Conservation (phyloP, 441 rosid species). For the Populus hybrid region DNA sequence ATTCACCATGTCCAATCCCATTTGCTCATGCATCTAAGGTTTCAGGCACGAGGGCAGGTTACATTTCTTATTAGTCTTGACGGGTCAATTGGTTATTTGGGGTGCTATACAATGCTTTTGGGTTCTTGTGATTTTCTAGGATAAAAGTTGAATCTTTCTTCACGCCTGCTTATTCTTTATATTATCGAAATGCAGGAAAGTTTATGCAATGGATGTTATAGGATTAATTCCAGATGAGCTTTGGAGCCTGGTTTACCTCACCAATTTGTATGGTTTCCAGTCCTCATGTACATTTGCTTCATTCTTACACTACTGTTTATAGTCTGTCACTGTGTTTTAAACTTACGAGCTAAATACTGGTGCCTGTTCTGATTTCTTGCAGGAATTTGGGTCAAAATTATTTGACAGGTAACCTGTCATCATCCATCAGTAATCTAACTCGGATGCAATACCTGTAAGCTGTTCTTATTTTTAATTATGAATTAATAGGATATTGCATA, state of each 20-base stretch:
- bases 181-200: slow-evolving; percentile 40
- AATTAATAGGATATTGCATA: neutral
- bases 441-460: slow-evolving; percentile 45
- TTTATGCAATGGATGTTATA: slow-evolving; percentile 31
- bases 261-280: slow-evolving; percentile 44
- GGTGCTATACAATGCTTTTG: too few relatives aligned
- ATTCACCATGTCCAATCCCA: too few relatives aligned
- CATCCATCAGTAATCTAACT: slow-evolving; percentile 47
- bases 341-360: neutral
- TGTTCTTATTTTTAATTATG: neutral
- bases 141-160: neutral
- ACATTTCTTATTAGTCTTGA: too few relatives aligned
- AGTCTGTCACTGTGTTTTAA: neutral
- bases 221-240: slow-evolving; percentile 60
- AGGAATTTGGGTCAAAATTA: slow-evolving; percentile 52
- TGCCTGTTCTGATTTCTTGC: slow-evolving; percentile 13
- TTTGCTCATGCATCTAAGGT: too few relatives aligned
- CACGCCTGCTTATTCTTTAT: neutral
- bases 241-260: slow-evolving; percentile 53
- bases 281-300: neutral
- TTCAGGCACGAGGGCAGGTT: too few relatives aligned
- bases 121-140: neutral
- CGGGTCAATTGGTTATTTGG: too few relatives aligned
- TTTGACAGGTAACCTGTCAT: slow-evolving; percentile 44
- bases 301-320: neutral